Percentiles rank a stretch among this genome's conserved stretches.
Conservation (phyloP, 208 protist species). For the Trypanosoma caninum region DNA sequence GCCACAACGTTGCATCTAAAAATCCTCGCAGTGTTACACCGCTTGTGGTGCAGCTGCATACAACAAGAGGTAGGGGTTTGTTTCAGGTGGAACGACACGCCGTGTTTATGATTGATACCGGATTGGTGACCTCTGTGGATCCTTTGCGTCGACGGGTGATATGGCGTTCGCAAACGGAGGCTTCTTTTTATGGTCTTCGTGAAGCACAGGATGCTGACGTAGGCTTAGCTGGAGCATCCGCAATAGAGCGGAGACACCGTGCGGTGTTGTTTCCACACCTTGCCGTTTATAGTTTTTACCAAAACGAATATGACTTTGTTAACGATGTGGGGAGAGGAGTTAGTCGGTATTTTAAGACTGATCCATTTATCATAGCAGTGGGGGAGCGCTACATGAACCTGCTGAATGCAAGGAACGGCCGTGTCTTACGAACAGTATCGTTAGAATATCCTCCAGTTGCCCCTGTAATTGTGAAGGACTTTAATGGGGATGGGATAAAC, state of each 20-base stretch:
- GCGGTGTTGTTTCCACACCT: slow-evolving; percentile 61
- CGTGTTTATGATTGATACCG: slow-evolving; percentile 82
- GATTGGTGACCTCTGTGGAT: slow-evolving; percentile 81
- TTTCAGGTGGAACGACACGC: slow-evolving; percentile 73
- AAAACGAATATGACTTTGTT: slow-evolving; percentile 41
- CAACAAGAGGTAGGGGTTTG: slow-evolving; percentile 38
- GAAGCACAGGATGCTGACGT: slow-evolving; percentile 32
- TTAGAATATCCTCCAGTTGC: slow-evolving; percentile 56
- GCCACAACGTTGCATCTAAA: slow-evolving; percentile 52
- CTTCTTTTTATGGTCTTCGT: slow-evolving; percentile 34
- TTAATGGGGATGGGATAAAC: slow-evolving; percentile 86
- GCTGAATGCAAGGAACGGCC: slow-evolving; percentile 60
- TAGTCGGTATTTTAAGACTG: slow-evolving; percentile 41
- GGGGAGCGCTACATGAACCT: slow-evolving; percentile 59
- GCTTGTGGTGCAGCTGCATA: slow-evolving; percentile 76
- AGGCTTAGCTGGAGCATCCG: not conserved
- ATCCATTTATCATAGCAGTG: slow-evolving; percentile 83
- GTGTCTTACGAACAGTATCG: slow-evolving; percentile 49
- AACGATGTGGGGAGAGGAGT: slow-evolving; percentile 44
- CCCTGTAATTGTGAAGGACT: slow-evolving; percentile 76
- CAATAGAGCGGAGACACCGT: slow-evolving; percentile 25
- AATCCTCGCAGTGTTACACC: slow-evolving; percentile 56
- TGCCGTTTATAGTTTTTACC: slow-evolving; percentile 58
- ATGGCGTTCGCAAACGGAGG: slow-evolving; percentile 76
- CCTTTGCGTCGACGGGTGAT: slow-evolving; percentile 65